Percentiles rank a stretch among this genome's conserved stretches.
Evolutionary conservation across 2,329 filamentous ascomycete genomes (phyloP).

Genomic region (Sporothrix pseudoabietina): DNA sequence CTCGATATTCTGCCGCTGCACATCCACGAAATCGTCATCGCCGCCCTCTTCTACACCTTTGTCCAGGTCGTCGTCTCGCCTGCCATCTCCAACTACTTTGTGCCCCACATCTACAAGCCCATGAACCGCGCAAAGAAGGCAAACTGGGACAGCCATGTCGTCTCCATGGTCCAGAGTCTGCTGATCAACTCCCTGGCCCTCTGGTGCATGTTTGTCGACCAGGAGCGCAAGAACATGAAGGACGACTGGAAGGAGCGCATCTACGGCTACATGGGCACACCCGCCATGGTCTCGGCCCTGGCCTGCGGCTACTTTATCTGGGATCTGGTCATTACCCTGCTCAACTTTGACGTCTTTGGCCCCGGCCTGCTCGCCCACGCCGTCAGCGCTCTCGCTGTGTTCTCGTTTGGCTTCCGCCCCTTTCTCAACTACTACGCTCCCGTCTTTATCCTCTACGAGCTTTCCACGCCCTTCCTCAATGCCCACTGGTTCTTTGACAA

Average conservation of each 20-base stretch:
- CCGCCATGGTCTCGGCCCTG: constrained; percentile 73
- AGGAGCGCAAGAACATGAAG: constrained; percentile 67
- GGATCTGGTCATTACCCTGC: constrained; percentile 72
- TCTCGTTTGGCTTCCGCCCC: constrained; percentile 75
- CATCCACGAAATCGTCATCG: constrained; percentile 72
- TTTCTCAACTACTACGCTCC: constrained; percentile 82
- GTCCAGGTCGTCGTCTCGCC: constrained; percentile 70
- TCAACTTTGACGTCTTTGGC: constrained; percentile 72
- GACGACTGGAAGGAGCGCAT: constrained; percentile 62
- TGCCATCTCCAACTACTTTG: constrained; percentile 61
- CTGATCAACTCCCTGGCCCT: constrained; percentile 73
- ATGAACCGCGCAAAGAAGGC: constrained; percentile 66
- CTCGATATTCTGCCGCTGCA: constrained; percentile 72
- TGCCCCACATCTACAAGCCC: constrained; percentile 63
- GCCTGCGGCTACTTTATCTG: constrained; percentile 83
- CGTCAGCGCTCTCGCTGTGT: constrained; percentile 71
- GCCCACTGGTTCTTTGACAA: constrained; percentile 94
- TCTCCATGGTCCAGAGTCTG: constrained; percentile 76
- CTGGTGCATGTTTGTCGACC: constrained; percentile 69
- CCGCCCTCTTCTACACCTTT: constrained; percentile 68
- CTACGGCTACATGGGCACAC: constrained; percentile 74
- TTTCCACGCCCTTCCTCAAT: constrained; percentile 82
- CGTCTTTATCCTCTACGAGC: constrained; percentile 83
- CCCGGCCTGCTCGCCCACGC: constrained; percentile 78
- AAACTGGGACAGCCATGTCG: constrained; percentile 85